A percentile compares a stretch with the other conserved stretches of the same genome.
Conservation (phyloP, 305 asterid species). For the Rubia occidens region DNA sequence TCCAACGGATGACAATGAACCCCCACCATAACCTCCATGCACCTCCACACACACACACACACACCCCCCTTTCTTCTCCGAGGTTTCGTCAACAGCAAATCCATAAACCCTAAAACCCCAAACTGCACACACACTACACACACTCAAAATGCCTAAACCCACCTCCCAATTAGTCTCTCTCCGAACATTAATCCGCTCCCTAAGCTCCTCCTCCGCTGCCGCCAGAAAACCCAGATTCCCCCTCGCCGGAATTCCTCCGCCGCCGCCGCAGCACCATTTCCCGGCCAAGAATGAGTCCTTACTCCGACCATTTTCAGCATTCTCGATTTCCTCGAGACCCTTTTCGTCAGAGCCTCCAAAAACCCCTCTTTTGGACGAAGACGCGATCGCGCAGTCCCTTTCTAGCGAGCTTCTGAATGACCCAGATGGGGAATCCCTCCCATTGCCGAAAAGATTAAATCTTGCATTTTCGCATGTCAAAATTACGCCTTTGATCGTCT, state of each 20-base stretch:
- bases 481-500: conserved; percentile 38
- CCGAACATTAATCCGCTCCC: conserved; percentile 31
- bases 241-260: conserved; percentile 10
- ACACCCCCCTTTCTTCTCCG: background rate
- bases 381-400: conserved; percentile 24
- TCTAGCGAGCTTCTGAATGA: conserved; percentile 54
- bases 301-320: conserved; percentile 12
- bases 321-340: conserved; percentile 22
- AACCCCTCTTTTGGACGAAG: conserved; percentile 18
- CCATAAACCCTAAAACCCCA: conserved; percentile 4
- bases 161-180: conserved; percentile 21
- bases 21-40: conserved; percentile 9
- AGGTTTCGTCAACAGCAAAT: background rate
- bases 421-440: conserved; percentile 51
- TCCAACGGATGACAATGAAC: background rate
- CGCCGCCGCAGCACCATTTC: conserved; percentile 17
- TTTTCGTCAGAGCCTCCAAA: conserved; percentile 31
- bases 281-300: conserved; percentile 12
- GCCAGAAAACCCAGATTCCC: conserved; percentile 13
- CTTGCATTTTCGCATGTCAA: conserved; percentile 47
- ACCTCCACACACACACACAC: background rate
- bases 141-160: conserved; percentile 47
- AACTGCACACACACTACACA: background rate
- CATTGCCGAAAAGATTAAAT: conserved; percentile 46
- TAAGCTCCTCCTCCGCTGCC: conserved; percentile 17